Evolutionary conservation across 2,329 filamentous ascomycete species (phyloP), one percentile per base, ranked within the genome.

Genomic region (Verticillium longisporum): DNA sequence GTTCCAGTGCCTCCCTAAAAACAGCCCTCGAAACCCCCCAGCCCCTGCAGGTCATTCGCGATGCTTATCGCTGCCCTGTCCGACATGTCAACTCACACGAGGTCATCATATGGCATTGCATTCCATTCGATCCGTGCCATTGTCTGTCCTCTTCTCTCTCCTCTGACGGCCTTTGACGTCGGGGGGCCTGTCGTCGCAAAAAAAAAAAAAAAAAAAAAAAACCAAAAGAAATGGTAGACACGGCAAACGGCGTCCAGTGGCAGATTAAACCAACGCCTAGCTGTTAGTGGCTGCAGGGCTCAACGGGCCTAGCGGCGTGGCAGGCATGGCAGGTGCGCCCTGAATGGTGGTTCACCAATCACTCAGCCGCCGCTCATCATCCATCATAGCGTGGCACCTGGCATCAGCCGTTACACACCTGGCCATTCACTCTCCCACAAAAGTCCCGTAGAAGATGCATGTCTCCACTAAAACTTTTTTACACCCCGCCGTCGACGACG

Each of bases 381-480:
- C 26, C 26, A 26, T 26, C 26, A 26, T 3, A 26, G 26, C 26
- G 3, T 3, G 26, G 26, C 53, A 55, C 6, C 14, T 31, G 13
- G 26, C 53, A 34, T 14, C 55, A 6, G 41, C n/a, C 6, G 5
- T 2, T 9, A 50, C 4, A n/a, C 11, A 18, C 7, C 26, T 26
- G 26, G 26, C 26, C 26, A 3, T 26, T 26, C 26, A 26, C 3
- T 26, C 2, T 26, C 26, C 26, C 26, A 26, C 26, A 26, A 26
- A 26, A 26, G 26, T 26, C 26, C 26, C 26, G 26, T 26, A 26
- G 26, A 26, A 26, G 26, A 26, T 26, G 26, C 26, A 26, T 26
- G 26, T 26, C 26, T 26, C 56, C 56, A 58, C 56, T 58, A 58
- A 57, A 57, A 57, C n/a, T 31, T 57, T 50, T 50, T 45, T 31